Percentiles rank a stretch among this genome's conserved stretches.
These are phyloP conservation scores for Raphanus hybrid DNA, from an alignment of 441 rosid species.

Conservation along the genomic window DNA sequence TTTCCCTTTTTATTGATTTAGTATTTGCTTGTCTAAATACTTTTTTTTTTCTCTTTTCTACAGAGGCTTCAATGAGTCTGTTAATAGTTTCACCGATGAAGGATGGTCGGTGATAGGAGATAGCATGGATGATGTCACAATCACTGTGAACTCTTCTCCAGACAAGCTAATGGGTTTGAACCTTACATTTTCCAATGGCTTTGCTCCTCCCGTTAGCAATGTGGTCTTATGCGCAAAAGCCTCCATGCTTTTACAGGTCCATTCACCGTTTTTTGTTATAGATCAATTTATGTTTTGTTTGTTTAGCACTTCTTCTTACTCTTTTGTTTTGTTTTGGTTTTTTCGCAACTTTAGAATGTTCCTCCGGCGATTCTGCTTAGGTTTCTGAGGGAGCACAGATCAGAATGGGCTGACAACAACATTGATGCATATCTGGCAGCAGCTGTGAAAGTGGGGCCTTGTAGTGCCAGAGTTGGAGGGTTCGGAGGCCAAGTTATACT, in stretches of 20 bases:
- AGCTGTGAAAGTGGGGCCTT: slow-evolving; percentile 91
- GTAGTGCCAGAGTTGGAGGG: slow-evolving; percentile 79
- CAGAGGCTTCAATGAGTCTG: slow-evolving; percentile 97
- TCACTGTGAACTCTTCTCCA: slow-evolving; percentile 88
- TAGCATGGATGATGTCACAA: slow-evolving; percentile 93
- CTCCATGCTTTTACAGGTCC: slow-evolving; percentile 96
- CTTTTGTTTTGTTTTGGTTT: not conserved
- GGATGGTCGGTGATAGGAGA: slow-evolving; percentile 95
- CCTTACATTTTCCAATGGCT: slow-evolving; percentile 80
- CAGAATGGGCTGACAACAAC: slow-evolving; percentile 98
- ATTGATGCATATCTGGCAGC: slow-evolving; percentile 97
- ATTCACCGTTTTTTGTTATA: slow-evolving; percentile 7
- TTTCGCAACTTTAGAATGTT: slow-evolving; percentile 63
- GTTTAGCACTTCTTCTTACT: too few relatives aligned
- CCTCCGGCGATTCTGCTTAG: slow-evolving; percentile 94
- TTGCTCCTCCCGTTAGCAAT: slow-evolving; percentile 77
- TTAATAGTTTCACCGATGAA: slow-evolving; percentile 93
- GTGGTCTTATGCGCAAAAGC: slow-evolving; percentile 94
- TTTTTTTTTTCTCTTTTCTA: slow-evolving; percentile 29
- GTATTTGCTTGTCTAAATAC: slow-evolving; percentile 24
- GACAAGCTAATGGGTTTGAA: slow-evolving; percentile 93
- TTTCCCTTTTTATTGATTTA: too few relatives aligned
- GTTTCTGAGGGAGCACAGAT: slow-evolving; percentile 93
- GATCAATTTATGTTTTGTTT: slow-evolving; percentile 11
- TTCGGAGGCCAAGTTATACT: slow-evolving; percentile 92